Percentiles rank a stretch among this genome's conserved stretches.
phyloP scores from a whole-genome alignment of 73 alveolate genomes.

The Paramecium octaurelia region DNA sequence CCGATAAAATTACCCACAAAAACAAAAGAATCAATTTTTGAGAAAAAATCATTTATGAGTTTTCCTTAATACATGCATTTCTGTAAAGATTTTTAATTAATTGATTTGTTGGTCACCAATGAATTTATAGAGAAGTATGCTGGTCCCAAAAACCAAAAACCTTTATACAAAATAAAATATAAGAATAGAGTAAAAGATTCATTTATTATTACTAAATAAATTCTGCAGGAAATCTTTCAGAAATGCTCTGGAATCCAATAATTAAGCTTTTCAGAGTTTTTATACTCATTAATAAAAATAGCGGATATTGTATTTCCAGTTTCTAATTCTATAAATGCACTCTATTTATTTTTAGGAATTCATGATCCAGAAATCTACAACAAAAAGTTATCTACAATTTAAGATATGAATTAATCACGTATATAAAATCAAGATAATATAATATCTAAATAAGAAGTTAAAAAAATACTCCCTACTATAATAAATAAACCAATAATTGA shows the following conservation, averaged over 20 bases:
- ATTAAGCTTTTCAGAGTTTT: neutral
- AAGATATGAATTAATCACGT: neutral
- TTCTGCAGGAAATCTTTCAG: neutral
- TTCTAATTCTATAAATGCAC: neutral
- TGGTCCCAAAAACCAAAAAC: neutral
- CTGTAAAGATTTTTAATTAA: slow-evolving; percentile 33
- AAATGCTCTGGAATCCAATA: neutral
- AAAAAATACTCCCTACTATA: neutral
- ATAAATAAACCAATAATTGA: neutral
- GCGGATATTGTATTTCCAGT: slow-evolving; percentile 26
- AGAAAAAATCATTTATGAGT: neutral
- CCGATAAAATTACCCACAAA: neutral
- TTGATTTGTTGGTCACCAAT: neutral
- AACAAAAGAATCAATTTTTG: neutral
- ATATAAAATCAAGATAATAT: neutral
- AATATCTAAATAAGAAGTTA: neutral
- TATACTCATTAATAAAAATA: neutral
- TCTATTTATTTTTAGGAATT: neutral
- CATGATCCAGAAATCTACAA: slow-evolving; percentile 1
- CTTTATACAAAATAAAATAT: neutral
- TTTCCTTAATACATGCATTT: neutral
- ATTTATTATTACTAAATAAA: neutral
- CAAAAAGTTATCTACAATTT: neutral
- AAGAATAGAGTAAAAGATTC: neutral
- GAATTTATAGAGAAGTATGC: neutral